Percentiles rank a stretch among this genome's conserved stretches.
Conservation (phyloP, 1,284 basidiomycete species). For the Leccinum subfulvum region DNA sequence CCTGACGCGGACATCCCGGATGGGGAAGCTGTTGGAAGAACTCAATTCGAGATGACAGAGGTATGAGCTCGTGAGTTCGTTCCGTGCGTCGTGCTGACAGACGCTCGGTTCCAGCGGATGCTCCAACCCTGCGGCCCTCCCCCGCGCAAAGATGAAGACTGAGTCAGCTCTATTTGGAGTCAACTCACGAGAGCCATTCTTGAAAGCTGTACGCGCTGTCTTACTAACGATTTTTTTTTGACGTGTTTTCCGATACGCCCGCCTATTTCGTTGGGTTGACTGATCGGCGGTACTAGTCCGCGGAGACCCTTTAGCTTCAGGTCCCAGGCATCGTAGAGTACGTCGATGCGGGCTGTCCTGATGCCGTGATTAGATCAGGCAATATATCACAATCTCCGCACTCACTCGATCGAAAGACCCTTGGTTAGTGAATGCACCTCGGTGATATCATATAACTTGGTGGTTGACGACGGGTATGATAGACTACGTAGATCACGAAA, state of each 20-base stretch:
- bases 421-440: not conserved
- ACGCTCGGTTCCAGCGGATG: slow-evolving; percentile 69
- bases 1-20: slow-evolving; percentile 81
- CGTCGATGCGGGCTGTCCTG: not conserved
- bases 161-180: not conserved
- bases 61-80: slow-evolving; percentile 40
- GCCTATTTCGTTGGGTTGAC: not conserved
- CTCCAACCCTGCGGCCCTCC: slow-evolving; percentile 97
- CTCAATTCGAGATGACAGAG: slow-evolving; percentile 96
- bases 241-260: not conserved
- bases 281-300: not conserved
- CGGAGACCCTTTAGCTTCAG: not conserved
- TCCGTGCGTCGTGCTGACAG: slow-evolving; percentile 4
- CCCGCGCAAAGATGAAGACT: slow-evolving; percentile 88
- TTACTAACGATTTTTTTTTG: not conserved
- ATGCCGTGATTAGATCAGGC: not conserved
- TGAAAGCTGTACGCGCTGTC: not conserved
- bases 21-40: slow-evolving; percentile 84
- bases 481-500: not conserved
- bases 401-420: not conserved
- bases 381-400: not conserved
- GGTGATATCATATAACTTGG: not conserved
- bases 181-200: not conserved
- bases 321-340: not conserved
- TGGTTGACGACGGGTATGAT: not conserved